Evolutionary conservation across 169 alveolate species (phyloP).

Genomic region (Plasmodium berghei): DNA sequence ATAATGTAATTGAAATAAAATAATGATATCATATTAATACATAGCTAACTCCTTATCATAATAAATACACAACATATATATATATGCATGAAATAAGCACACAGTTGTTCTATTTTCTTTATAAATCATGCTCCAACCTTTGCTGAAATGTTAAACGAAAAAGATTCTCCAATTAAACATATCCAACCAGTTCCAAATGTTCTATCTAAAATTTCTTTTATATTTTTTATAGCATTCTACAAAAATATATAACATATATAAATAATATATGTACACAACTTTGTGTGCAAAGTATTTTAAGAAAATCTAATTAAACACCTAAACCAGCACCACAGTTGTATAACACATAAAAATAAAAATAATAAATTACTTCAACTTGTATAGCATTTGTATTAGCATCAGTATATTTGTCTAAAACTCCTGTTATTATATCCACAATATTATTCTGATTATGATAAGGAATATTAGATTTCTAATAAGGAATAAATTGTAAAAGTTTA

Average conservation of each 20-base stretch:
- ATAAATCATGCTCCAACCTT: slow-evolving; percentile 12
- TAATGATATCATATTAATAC: too few relatives aligned
- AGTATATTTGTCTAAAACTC: slow-evolving; percentile 68
- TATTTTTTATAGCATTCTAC: slow-evolving; percentile 75
- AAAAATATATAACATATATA: too few relatives aligned
- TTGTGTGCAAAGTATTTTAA: neutral
- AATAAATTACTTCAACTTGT: slow-evolving; percentile 54
- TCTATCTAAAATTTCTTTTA: slow-evolving; percentile 73
- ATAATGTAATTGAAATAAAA: too few relatives aligned
- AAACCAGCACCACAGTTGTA: neutral
- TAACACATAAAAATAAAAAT: neutral
- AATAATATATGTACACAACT: too few relatives aligned
- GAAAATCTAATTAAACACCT: neutral
- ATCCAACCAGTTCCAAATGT: slow-evolving; percentile 76
- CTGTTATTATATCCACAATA: slow-evolving; percentile 69
- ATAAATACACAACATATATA: too few relatives aligned
- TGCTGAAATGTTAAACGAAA: slow-evolving; percentile 75
- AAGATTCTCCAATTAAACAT: slow-evolving; percentile 74
- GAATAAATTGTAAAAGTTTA: neutral
- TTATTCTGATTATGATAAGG: slow-evolving; percentile 68
- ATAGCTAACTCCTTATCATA: too few relatives aligned
- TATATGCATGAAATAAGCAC: too few relatives aligned
- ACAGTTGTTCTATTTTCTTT: too few relatives aligned
- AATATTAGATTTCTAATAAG: slow-evolving; percentile 52
- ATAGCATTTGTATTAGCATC: slow-evolving; percentile 70